Conservation (phyloP, 345 rosid genomes). For the Corchorus capsularis region DNA sequence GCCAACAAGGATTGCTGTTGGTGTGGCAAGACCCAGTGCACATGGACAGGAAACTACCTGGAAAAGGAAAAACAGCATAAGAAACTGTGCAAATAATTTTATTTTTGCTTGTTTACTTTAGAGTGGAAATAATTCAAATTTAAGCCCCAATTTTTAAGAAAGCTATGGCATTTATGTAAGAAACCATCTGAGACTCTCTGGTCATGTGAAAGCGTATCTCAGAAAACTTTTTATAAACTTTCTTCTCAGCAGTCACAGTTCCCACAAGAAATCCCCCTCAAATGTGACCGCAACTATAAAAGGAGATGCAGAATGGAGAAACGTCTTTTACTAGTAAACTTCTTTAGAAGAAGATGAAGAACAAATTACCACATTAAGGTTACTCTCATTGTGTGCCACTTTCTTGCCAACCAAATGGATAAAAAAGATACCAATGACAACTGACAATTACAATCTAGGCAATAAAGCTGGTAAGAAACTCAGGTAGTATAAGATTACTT, state of each 20-base stretch:
- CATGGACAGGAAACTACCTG: slow-evolving; percentile 99
- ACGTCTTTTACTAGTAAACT: background rate
- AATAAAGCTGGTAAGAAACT: slow-evolving; percentile 2
- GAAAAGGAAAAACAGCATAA: slow-evolving; percentile 21
- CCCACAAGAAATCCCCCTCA: background rate
- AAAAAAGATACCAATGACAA: background rate
- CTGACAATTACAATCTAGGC: background rate
- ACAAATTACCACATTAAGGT: background rate
- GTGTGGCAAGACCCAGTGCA: slow-evolving; percentile 98
- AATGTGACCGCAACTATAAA: background rate
- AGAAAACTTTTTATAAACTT: too few species aligned
- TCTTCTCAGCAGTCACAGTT: background rate
- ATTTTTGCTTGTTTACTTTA: background rate
- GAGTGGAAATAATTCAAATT: background rate
- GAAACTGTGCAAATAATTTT: background rate
- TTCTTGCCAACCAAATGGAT: background rate
- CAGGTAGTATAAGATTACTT: slow-evolving; percentile 32
- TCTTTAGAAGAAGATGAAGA: background rate
- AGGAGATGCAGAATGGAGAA: background rate
- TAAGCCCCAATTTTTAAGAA: background rate
- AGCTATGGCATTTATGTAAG: background rate
- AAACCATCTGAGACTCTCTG: background rate
- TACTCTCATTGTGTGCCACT: background rate
- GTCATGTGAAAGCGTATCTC: background rate
- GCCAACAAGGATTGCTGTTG: slow-evolving; percentile 96